Conservation (phyloP, 495 filamentous ascomycete genomes). For the Cudoniella acicularis region DNA sequence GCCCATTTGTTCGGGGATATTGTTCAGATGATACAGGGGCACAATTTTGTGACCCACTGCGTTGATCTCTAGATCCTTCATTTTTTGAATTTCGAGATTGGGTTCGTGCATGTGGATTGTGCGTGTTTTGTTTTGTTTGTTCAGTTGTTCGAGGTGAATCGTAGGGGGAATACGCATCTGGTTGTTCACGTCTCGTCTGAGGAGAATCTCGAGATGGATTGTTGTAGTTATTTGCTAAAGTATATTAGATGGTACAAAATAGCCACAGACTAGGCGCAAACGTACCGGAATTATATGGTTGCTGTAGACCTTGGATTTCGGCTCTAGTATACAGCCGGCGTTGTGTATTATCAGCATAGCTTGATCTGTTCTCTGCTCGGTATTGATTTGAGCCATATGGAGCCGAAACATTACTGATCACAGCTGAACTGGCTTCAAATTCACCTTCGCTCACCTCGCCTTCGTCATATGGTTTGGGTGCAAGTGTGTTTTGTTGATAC, state of each 20-base stretch:
- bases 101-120: constrained; percentile 3
- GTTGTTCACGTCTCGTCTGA: constrained; percentile 27
- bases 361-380: constrained; percentile 10
- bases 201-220: constrained; percentile 27
- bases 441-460: constrained; percentile 71
- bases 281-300: constrained; percentile 12
- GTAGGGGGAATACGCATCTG: constrained; percentile 51
- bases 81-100: not conserved
- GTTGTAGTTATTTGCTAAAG: constrained; percentile 18
- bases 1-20: not conserved
- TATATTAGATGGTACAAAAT: constrained; percentile 1
- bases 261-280: not conserved
- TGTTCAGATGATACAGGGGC: not conserved
- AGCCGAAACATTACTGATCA: constrained; percentile 1
- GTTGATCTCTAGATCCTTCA: constrained; percentile 1
- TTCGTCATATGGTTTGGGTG: constrained; percentile 51
- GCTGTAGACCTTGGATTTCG: constrained; percentile 11
- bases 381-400: constrained; percentile 18
- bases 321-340: constrained; percentile 12
- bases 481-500: constrained; percentile 17
- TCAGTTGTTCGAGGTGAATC: constrained; percentile 40
- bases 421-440: constrained; percentile 33
- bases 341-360: constrained; percentile 19
- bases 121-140: constrained; percentile 2
- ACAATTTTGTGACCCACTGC: constrained; percentile 6